Conservation (phyloP, 192 early-diverging fungal species). For the Paraglomus brasilianum region DNA sequence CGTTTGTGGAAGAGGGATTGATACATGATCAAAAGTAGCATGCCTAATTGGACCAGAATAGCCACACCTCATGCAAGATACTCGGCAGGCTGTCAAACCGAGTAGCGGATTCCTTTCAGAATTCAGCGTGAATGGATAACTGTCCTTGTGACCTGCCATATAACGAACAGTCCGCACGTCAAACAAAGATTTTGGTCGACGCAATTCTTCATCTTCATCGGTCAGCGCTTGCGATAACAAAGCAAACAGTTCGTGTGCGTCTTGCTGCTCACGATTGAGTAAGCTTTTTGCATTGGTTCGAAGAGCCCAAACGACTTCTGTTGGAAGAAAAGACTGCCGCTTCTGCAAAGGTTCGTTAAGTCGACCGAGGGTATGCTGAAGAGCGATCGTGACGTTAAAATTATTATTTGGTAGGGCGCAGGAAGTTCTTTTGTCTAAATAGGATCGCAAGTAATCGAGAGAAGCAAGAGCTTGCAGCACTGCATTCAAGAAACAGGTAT, state of each 20-base stretch:
- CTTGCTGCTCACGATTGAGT: slow-evolving; percentile 74
- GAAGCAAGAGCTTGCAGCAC: slow-evolving; percentile 61
- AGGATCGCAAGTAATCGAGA: slow-evolving; percentile 23
- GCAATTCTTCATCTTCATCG: slow-evolving; percentile 45
- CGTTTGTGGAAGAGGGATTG: slow-evolving; percentile 27
- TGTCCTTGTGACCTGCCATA: not conserved
- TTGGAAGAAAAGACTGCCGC: slow-evolving; percentile 50
- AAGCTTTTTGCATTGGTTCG: slow-evolving; percentile 45
- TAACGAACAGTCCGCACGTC: not conserved
- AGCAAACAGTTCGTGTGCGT: slow-evolving; percentile 84
- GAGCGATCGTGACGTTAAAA: slow-evolving; percentile 34
- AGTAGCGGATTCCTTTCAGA: slow-evolving; percentile 60
- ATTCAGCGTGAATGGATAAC: not conserved
- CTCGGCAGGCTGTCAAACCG: slow-evolving; percentile 65
- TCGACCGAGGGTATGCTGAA: slow-evolving; percentile 34
- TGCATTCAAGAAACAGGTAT: slow-evolving; percentile 90
- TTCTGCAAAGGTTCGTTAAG: slow-evolving; percentile 34
- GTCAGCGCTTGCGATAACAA: slow-evolving; percentile 65
- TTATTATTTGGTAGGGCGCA: not conserved
- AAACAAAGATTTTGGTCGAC: slow-evolving; percentile 29
- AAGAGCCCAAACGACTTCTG: slow-evolving; percentile 49
- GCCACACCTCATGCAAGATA: slow-evolving; percentile 73
- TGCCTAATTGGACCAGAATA: slow-evolving; percentile 46
- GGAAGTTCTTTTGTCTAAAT: slow-evolving; percentile 6
- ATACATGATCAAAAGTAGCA: slow-evolving; percentile 28